Percentiles rank a stretch among this genome's conserved stretches.
These are phyloP conservation scores for Scalesia atractyloides DNA, from an alignment of 129 eudicot species.

Conservation along the genomic window DNA sequence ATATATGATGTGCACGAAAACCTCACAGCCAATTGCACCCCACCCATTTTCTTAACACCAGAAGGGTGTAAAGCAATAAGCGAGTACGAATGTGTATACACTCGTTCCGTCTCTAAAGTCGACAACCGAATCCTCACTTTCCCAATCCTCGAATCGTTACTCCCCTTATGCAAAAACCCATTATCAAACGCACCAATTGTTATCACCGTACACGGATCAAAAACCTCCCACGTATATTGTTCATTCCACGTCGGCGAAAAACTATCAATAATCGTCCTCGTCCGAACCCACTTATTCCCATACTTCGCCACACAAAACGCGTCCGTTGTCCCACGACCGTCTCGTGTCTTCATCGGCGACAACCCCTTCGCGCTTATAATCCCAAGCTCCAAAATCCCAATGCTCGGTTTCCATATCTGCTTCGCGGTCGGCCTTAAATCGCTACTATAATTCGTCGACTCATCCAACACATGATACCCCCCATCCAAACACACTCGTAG, in stretches of 20 bases:
- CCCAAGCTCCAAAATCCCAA: slow-evolving; percentile 81
- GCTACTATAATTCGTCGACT: slow-evolving; percentile 74
- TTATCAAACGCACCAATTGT: slow-evolving; percentile 82
- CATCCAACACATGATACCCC: slow-evolving; percentile 90
- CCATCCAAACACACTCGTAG: slow-evolving; percentile 81
- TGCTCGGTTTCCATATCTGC: slow-evolving; percentile 67
- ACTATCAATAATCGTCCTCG: slow-evolving; percentile 75
- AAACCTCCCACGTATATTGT: slow-evolving; percentile 97
- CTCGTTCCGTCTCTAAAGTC: slow-evolving; percentile 83
- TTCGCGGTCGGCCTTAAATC: slow-evolving; percentile 76
- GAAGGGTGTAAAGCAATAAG: slow-evolving; percentile 72
- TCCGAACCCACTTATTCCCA: slow-evolving; percentile 84
- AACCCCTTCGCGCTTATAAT: slow-evolving; percentile 77
- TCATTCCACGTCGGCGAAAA: slow-evolving; percentile 80
- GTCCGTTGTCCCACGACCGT: slow-evolving; percentile 69
- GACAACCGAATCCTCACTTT: slow-evolving; percentile 84
- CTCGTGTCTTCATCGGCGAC: slow-evolving; percentile 76
- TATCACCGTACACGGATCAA: slow-evolving; percentile 80
- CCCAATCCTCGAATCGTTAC: slow-evolving; percentile 66
- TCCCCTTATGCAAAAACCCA: slow-evolving; percentile 54
- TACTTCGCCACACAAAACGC: slow-evolving; percentile 91
- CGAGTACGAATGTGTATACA: slow-evolving; percentile 87
- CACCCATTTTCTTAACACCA: slow-evolving; percentile 93
- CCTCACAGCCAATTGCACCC: slow-evolving; percentile 81
- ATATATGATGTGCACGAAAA: slow-evolving; percentile 78